Conservation (phyloP, 176 grass and related monocot genomes). For the Eragrostis curvula region DNA sequence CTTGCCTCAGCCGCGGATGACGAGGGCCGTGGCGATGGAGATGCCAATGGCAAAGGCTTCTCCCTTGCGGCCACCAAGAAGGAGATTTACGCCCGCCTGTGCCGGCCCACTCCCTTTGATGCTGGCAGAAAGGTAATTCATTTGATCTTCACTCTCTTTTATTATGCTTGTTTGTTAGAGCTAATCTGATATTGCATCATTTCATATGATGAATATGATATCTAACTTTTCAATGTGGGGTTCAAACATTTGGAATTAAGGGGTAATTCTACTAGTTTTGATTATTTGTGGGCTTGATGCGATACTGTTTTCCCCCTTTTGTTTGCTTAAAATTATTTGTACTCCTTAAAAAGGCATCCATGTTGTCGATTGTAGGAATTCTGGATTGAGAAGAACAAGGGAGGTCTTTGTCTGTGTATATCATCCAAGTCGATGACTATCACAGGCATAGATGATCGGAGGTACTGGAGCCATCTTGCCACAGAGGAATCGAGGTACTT, state of each 20-base stretch:
- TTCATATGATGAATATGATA: constrained; percentile 7
- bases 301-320: neutral
- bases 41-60: constrained; percentile 38
- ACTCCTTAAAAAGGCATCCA: neutral
- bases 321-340: constrained; percentile 36
- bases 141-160: constrained; percentile 8
- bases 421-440: constrained; percentile 89
- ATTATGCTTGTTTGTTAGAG: neutral
- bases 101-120: constrained; percentile 71
- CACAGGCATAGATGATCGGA: constrained; percentile 84
- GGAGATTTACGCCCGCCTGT: constrained; percentile 79
- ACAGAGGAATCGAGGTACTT: constrained; percentile 89
- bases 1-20: constrained; percentile 56
- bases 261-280: neutral
- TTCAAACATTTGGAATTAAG: neutral
- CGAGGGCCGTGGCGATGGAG: constrained; percentile 32
- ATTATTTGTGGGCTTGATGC: constrained; percentile 28
- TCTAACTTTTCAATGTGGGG: constrained; percentile 15
- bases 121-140: constrained; percentile 62
- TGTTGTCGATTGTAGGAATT: constrained; percentile 70
- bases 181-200: neutral
- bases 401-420: constrained; percentile 75
- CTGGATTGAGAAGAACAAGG: constrained; percentile 79
- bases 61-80: constrained; percentile 50
- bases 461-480: constrained; percentile 82